phyloP scores from a whole-genome alignment of 176 grass and related monocot species.

The Oryza meridionalis region DNA sequence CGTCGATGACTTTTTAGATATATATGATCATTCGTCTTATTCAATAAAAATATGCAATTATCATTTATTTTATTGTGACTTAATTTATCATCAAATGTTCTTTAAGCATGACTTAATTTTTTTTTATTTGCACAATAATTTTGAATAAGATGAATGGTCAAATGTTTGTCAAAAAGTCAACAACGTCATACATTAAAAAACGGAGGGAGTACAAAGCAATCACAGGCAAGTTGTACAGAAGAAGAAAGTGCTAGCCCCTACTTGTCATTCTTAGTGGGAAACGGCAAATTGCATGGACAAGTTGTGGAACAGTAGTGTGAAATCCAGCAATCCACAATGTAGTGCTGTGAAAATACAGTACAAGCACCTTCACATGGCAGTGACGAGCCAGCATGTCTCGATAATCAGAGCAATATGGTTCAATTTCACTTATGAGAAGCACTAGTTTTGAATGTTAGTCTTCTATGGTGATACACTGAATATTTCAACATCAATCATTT shows the following conservation, averaged over 20 bases:
- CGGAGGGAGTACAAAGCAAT: constrained; percentile 25
- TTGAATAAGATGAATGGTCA: too few species aligned
- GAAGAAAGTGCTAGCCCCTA: constrained; percentile 30
- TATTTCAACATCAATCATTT: constrained; percentile 50
- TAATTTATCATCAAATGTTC: too few species aligned
- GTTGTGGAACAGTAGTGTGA: constrained; percentile 15
- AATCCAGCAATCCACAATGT: constrained; percentile 37
- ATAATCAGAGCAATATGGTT: constrained; percentile 32
- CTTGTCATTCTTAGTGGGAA: constrained; percentile 49
- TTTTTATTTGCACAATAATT: too few species aligned
- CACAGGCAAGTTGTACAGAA: constrained; percentile 32
- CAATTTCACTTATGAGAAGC: constrained; percentile 49
- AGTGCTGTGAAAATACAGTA: constrained; percentile 49
- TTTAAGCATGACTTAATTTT: too few species aligned
- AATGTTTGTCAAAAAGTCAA: too few species aligned
- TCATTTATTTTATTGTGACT: too few species aligned
- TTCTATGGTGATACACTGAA: constrained; percentile 20
- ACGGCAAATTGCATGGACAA: constrained; percentile 38
- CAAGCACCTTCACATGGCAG: constrained; percentile 39
- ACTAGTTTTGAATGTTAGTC: constrained; percentile 39
- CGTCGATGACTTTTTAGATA: too few species aligned
- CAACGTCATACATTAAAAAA: too few species aligned
- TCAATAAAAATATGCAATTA: too few species aligned
- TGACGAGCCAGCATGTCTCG: constrained; percentile 35
- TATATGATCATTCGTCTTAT: too few species aligned